Evolutionary conservation across 2,329 filamentous ascomycete genomes (phyloP).

Genomic region (Sporothrix pseudoabietina): DNA sequence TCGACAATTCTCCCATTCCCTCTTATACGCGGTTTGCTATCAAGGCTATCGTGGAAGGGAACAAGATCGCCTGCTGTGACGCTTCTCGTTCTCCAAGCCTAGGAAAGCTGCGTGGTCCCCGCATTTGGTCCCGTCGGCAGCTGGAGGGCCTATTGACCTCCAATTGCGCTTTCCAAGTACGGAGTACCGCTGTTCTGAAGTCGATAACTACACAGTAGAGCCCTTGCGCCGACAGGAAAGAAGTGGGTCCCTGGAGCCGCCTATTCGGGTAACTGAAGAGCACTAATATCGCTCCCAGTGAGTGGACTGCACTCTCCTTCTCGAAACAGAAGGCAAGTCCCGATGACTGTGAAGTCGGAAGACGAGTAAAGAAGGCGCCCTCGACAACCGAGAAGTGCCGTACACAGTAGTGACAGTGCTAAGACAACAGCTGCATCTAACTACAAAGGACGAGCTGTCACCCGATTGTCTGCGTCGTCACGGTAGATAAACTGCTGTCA

Average conservation of each 20-base stretch:
- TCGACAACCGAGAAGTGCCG: constrained; percentile 8
- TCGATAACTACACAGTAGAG: too few relatives aligned
- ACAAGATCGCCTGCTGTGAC: neutral
- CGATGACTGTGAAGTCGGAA: neutral
- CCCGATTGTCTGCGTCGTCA: neutral
- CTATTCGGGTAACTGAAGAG: constrained; percentile 8
- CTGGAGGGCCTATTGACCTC: constrained; percentile 2
- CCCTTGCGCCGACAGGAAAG: neutral
- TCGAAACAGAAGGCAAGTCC: constrained; percentile 2
- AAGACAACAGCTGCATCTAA: neutral
- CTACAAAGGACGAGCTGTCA: neutral
- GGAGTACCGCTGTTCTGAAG: too few relatives aligned
- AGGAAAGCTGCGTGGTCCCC: neutral
- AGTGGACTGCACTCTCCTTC: constrained; percentile 12
- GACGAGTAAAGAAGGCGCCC: neutral
- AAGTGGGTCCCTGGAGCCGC: neutral
- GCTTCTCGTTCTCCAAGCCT: neutral
- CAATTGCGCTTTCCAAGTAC: neutral
- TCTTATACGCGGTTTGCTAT: constrained; percentile 9
- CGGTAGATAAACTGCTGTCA: neutral
- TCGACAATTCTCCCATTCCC: neutral
- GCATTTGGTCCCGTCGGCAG: neutral
- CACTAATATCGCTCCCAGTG: neutral
- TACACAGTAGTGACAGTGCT: too few relatives aligned
- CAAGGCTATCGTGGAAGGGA: constrained; percentile 13